Evolutionary conservation across 805 yeast species (phyloP).

Genomic region (Komagataella populi): DNA sequence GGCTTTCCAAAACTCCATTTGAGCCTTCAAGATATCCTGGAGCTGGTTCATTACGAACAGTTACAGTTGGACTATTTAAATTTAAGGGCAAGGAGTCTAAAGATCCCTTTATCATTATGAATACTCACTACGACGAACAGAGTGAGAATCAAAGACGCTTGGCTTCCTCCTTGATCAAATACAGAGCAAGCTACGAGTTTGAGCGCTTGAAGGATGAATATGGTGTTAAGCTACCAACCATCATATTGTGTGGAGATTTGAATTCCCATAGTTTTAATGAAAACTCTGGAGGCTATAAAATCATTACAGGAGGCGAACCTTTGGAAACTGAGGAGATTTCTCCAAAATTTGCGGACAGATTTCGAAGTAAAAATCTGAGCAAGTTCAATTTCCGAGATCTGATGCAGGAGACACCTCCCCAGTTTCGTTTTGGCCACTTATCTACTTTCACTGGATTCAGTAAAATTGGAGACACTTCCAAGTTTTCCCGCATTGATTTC

Average conservation of each 20-base stretch:
- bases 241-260: constrained; percentile 37
- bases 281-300: constrained; percentile 19
- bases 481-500: constrained; percentile 24
- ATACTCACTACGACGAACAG: constrained; percentile 37
- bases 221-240: neutral
- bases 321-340: constrained; percentile 7
- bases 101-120: constrained; percentile 21
- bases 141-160: constrained; percentile 31
- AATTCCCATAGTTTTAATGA: constrained; percentile 33
- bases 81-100: neutral
- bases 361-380: constrained; percentile 4
- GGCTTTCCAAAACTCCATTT: constrained; percentile 43
- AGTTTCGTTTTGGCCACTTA: constrained; percentile 18
- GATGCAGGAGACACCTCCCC: constrained; percentile 9
- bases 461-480: constrained; percentile 7
- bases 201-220: neutral
- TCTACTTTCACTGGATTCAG: constrained; percentile 28
- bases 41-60: constrained; percentile 25
- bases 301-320: constrained; percentile 11
- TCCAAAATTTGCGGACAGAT: constrained; percentile 10
- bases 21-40: constrained; percentile 30
- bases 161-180: constrained; percentile 27
- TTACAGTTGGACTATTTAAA: constrained; percentile 16
- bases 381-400: constrained; percentile 17
- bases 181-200: constrained; percentile 25